Evolutionary conservation across 192 early-diverging fungal genomes (phyloP).

Genomic region (Mortierella hygrophila): DNA sequence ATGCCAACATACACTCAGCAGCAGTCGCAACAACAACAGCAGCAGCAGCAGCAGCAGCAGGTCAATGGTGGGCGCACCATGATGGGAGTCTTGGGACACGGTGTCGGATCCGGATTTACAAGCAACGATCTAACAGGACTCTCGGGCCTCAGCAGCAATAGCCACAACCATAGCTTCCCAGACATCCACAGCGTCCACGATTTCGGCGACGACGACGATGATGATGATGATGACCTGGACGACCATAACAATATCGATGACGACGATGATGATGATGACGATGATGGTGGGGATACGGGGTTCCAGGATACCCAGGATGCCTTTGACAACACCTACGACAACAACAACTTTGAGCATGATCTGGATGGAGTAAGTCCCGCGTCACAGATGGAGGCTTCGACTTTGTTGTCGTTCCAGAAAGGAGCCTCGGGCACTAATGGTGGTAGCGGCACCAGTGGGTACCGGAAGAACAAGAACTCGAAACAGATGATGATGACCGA

Average conservation of each 20-base stretch:
- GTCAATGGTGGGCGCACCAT: constrained; percentile 6
- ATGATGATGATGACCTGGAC: not conserved
- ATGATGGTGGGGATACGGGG: not conserved
- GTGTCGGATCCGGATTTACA: constrained; percentile 15
- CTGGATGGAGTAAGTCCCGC: not conserved
- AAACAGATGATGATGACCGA: not conserved
- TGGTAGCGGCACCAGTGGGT: not conserved
- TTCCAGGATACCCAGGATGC: constrained; percentile 13
- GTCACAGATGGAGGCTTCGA: not conserved
- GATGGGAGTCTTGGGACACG: not conserved
- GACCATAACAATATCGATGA: constrained; percentile 15
- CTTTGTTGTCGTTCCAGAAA: constrained; percentile 4
- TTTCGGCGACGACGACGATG: not conserved
- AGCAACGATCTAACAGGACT: constrained; percentile 16
- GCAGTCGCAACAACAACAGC: not conserved
- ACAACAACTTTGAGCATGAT: constrained; percentile 16
- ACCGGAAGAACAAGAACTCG: constrained; percentile 4
- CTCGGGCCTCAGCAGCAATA: not conserved
- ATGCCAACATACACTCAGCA: not conserved
- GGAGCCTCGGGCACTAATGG: not conserved
- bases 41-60: not conserved
- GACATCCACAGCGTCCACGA: not conserved
- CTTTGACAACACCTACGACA: constrained; percentile 14
- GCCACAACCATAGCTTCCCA: not conserved
- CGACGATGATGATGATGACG: constrained; percentile 10